Percentiles rank a stretch among this genome's conserved stretches.
Conservation (phyloP, 768 basidiomycete genomes). For the Lentinula detonsa region DNA sequence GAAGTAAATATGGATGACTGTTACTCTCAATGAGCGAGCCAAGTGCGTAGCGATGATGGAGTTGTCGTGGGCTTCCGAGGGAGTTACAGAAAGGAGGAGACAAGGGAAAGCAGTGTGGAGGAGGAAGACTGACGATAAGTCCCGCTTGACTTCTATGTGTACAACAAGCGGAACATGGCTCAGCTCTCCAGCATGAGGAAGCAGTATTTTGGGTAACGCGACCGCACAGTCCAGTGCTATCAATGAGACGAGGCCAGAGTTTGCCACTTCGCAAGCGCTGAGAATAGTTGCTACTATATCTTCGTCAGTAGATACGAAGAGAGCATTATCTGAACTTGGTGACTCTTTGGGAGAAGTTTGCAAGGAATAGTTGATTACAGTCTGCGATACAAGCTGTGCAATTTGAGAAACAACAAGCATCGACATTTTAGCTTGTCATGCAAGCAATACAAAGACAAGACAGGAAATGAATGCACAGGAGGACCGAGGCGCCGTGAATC, state of each 20-base stretch:
- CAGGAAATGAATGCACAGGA: background rate
- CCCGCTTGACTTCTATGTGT: background rate
- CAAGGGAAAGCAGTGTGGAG: background rate
- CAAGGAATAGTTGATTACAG: background rate
- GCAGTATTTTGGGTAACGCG: background rate
- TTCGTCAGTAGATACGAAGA: background rate
- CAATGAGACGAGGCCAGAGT: background rate
- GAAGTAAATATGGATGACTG: background rate
- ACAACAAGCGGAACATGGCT: background rate
- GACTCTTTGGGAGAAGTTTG: background rate
- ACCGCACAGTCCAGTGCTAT: background rate
- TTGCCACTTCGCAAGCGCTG: background rate
- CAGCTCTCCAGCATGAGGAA: background rate
- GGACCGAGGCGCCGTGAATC: background rate
- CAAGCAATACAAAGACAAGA: background rate
- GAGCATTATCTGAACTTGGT: background rate
- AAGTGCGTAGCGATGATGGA: background rate
- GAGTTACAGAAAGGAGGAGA: background rate
- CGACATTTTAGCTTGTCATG: background rate
- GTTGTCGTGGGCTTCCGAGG: background rate
- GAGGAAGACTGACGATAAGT: background rate
- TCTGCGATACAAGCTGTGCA: background rate
- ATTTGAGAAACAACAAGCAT: background rate
- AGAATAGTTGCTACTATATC: background rate
- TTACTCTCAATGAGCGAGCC: background rate